phyloP scores from a whole-genome alignment of 2,329 filamentous ascomycete species.

The Neurospora sp. region DNA sequence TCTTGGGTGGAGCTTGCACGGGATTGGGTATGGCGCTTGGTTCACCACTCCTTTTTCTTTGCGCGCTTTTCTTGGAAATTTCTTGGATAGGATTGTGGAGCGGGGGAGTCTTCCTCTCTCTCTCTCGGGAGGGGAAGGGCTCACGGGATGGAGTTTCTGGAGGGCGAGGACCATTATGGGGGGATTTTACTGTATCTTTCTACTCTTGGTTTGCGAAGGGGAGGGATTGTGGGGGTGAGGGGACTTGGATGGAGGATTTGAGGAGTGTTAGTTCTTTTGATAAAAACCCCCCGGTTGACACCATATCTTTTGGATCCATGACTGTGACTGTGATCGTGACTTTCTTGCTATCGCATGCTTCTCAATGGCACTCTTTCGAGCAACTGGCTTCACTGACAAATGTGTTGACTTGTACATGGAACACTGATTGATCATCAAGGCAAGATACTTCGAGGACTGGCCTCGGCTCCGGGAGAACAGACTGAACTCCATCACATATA shows the following conservation, averaged over 20 bases:
- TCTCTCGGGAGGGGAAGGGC: not conserved
- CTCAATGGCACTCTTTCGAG: not conserved
- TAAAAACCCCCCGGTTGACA: not conserved
- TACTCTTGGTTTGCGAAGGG: not conserved
- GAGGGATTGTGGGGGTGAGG: not conserved
- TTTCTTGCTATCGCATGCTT: not conserved
- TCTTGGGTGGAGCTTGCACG: not conserved
- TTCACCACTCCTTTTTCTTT: not conserved
- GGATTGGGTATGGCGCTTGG: not conserved
- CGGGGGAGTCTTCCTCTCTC: not conserved
- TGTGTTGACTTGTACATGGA: not conserved
- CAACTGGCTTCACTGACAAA: not conserved
- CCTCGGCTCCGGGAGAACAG: not conserved
- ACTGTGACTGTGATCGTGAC: not conserved
- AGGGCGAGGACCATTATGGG: not conserved
- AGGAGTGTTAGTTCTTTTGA: not conserved
- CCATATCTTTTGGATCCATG: not conserved
- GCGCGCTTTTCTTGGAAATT: not conserved
- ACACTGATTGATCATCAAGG: not conserved
- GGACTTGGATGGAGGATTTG: not conserved
- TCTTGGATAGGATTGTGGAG: not conserved
- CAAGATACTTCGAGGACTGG: not conserved
- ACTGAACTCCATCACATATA: not conserved
- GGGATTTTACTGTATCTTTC: not conserved
- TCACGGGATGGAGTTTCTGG: not conserved